Percentiles rank a stretch among this genome's conserved stretches.
Evolutionary conservation across 2,329 filamentous ascomycete species (phyloP).

Genomic region (Aspergillus persii): DNA sequence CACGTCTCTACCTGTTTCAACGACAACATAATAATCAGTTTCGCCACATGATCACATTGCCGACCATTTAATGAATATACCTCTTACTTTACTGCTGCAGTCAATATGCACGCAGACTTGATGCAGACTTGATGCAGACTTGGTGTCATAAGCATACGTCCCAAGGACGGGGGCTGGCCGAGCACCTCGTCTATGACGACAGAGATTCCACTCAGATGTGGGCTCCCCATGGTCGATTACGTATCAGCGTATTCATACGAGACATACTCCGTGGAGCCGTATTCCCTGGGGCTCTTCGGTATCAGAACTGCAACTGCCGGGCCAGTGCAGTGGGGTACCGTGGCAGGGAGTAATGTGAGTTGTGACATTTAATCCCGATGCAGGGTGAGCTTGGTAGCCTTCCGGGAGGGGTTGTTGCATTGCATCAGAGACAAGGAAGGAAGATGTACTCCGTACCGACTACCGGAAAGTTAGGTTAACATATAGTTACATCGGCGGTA

Average conservation of each 20-base stretch:
- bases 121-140: slow-evolving; percentile 46
- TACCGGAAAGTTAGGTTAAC: background rate
- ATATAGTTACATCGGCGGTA: background rate
- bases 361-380: slow-evolving; percentile 1
- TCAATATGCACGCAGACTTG: slow-evolving; percentile 59
- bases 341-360: slow-evolving; percentile 6
- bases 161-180: slow-evolving; percentile 27
- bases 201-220: slow-evolving; percentile 15
- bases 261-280: background rate
- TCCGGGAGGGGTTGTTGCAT: too few relatives aligned
- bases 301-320: slow-evolving; percentile 1
- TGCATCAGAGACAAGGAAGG: background rate
- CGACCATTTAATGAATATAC: slow-evolving; percentile 54
- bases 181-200: slow-evolving; percentile 33
- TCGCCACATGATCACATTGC: slow-evolving; percentile 61
- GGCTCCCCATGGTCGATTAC: slow-evolving; percentile 25
- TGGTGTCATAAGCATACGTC: slow-evolving; percentile 22
- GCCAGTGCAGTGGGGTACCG: slow-evolving; percentile 10
- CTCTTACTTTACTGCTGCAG: slow-evolving; percentile 53
- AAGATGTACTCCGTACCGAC: background rate
- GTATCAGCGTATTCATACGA: background rate
- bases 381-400: slow-evolving; percentile 1
- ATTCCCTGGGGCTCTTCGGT: slow-evolving; percentile 20
- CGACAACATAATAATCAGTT: slow-evolving; percentile 58
- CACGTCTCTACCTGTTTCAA: slow-evolving; percentile 66